Percentiles rank a stretch among this genome's conserved stretches.
These are phyloP conservation scores for Penicillium crystallinum DNA, from an alignment of 495 filamentous ascomycete species.

Conservation along the genomic window DNA sequence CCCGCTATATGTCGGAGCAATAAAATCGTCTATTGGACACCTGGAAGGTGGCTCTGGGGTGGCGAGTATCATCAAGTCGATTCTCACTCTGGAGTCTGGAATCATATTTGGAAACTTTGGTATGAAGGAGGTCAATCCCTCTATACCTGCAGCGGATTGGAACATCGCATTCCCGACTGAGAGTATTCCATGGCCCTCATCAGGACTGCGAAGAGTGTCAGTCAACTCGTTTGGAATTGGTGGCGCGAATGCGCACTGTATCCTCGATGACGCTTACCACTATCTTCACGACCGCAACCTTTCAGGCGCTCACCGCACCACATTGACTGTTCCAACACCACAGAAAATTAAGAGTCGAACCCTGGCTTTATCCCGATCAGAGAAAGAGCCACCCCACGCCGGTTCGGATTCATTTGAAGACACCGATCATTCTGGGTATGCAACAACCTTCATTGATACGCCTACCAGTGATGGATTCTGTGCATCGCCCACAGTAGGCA, in stretches of 20 bases:
- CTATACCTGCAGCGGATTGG: constrained; percentile 13
- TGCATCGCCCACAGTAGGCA: neutral
- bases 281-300: constrained; percentile 13
- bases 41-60: constrained; percentile 43
- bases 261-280: constrained; percentile 44
- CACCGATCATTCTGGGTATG: constrained; percentile 4
- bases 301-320: constrained; percentile 6
- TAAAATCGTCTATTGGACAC: constrained; percentile 45
- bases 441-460: constrained; percentile 1
- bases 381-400: neutral
- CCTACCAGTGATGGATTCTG: constrained; percentile 9
- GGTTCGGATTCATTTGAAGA: constrained; percentile 7
- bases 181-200: constrained; percentile 13
- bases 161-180: constrained; percentile 14
- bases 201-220: constrained; percentile 45
- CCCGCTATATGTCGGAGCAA: constrained; percentile 27
- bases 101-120: constrained; percentile 32
- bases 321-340: neutral
- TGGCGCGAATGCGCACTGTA: constrained; percentile 58
- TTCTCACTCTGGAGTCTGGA: constrained; percentile 36
- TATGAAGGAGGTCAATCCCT: constrained; percentile 33
- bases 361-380: neutral
- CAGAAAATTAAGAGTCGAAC: neutral
- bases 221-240: constrained; percentile 59
- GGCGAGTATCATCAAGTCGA: constrained; percentile 36